A percentile compares a stretch with the other conserved stretches of the same genome.
phyloP scores from a whole-genome alignment of 805 yeast genomes.

The Lachancea mirantina region DNA sequence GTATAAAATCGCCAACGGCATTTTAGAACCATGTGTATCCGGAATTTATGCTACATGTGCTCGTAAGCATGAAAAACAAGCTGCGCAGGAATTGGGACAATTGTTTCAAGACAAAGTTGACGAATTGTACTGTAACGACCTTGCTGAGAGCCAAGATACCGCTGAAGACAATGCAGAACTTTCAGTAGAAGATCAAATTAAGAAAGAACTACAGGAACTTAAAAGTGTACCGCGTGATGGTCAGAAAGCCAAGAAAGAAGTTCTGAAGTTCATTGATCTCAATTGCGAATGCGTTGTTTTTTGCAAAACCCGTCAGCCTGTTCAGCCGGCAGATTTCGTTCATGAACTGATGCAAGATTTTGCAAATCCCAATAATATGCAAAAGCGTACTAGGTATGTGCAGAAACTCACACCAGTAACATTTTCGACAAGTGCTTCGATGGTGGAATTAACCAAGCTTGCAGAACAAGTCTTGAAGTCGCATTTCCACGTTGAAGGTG shows the following conservation, averaged over 20 bases:
- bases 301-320: conserved; percentile 70
- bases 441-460: conserved; percentile 58
- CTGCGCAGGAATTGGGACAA: conserved; percentile 63
- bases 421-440: conserved; percentile 61
- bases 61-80: conserved; percentile 69
- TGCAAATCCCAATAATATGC: conserved; percentile 33
- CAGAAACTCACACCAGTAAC: conserved; percentile 79
- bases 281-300: conserved; percentile 82
- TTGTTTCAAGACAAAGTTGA: conserved; percentile 50
- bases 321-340: conserved; percentile 71
- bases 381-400: conserved; percentile 61
- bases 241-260: conserved; percentile 41
- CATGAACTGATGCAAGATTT: conserved; percentile 56
- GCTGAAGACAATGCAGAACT: conserved; percentile 34
- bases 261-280: conserved; percentile 53
- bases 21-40: conserved; percentile 71
- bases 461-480: conserved; percentile 55
- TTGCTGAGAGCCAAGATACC: conserved; percentile 17
- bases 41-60: conserved; percentile 90
- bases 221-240: conserved; percentile 33
- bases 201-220: conserved; percentile 61
- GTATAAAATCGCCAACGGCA: conserved; percentile 25
- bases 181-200: conserved; percentile 70
- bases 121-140: conserved; percentile 38
- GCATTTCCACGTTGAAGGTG: conserved; percentile 50